Evolutionary conservation across 169 alveolate genomes (phyloP), one percentile per base, ranked within the genome.

Genomic region (Toxoplasma gondii): DNA sequence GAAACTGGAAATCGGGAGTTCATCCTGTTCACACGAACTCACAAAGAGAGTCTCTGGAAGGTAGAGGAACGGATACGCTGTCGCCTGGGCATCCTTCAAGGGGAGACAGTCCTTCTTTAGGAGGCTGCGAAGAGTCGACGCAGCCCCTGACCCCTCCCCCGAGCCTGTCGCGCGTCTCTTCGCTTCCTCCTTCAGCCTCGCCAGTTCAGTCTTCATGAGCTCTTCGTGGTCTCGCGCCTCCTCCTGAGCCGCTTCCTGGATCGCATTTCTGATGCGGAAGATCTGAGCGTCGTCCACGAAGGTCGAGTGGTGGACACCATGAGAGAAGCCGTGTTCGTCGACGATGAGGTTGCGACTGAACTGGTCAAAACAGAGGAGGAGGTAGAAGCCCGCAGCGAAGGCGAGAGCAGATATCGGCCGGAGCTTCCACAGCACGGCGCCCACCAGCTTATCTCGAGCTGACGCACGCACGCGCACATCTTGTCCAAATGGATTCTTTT

Each of bases 271-370:
- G 29, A 82, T 24, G n/a, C 41, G 69, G 64, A 29, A 38, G 90
- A 82, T 12, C 36, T 5, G 67, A 17, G 69, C n/a, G 67, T 38
- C 90, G 67, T 27, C 90, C 69, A 19, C 64, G 67, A 82, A 43
- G 12, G 36, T 41, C 10, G 54, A 24, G 69, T 17, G 41, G 64
- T 82, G 90, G 19, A 82, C 90, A 41, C 90, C 90, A 10, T 82
- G 90, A 16, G 90, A 82, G 64, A 82, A 82, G n/a, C 90, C 90
- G 64, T 82, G 90, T 49, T 82, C 90, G 39, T 82, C 90, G 36
- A 82, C 90, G 64, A 44, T 24, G 69, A 17, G n/a, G 19, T 41
- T 22, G 4, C 64, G n/a, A 31, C 38, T 36, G 67, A 82, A 41
- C 44, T 17, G 36, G 64, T 82, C 90, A 49, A 82, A 43, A 24